A percentile compares a stretch with the other conserved stretches of the same genome.
Evolutionary conservation across 2,329 filamentous ascomycete species (phyloP).

Genomic region (Nothophaeocryptopus gaeumannii): DNA sequence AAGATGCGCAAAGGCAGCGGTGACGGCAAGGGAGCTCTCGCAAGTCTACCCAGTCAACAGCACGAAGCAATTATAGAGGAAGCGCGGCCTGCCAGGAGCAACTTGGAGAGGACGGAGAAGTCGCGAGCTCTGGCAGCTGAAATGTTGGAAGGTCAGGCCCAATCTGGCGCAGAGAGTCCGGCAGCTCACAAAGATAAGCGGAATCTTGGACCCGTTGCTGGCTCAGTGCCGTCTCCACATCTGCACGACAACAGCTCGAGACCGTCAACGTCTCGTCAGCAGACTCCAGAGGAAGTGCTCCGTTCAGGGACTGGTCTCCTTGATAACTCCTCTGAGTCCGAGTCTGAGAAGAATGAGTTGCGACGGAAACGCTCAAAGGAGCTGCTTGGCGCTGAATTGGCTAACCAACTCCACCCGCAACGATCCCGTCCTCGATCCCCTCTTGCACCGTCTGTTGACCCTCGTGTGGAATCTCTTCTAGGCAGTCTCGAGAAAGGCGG

Average conservation of each 20-base stretch:
- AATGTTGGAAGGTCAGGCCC: constrained; percentile 16
- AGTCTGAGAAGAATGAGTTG: constrained; percentile 18
- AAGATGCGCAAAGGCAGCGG: constrained; percentile 19
- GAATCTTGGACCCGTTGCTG: neutral
- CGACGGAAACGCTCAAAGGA: constrained; percentile 23
- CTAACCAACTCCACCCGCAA: constrained; percentile 15
- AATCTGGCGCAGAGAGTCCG: constrained; percentile 5
- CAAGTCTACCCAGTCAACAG: constrained; percentile 23
- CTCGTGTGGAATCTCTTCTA: constrained; percentile 28
- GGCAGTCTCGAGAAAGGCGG: constrained; percentile 35
- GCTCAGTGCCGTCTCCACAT: neutral
- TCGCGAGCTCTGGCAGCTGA: constrained; percentile 10
- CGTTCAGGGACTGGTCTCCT: constrained; percentile 36
- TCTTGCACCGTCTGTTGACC: constrained; percentile 24
- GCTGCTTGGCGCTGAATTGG: constrained; percentile 16
- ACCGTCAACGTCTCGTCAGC: constrained; percentile 4
- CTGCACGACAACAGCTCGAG: too few relatives aligned
- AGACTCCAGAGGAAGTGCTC: constrained; percentile 27
- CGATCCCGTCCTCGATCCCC: constrained; percentile 25
- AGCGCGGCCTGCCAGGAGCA: neutral
- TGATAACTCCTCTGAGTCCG: constrained; percentile 35
- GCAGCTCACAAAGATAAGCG: neutral
- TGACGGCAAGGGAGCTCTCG: constrained; percentile 13
- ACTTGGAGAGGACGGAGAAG: constrained; percentile 7
- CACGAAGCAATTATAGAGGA: constrained; percentile 3